Conservation (phyloP, 75 land plant genomes). For the Selaginella tamariscina region DNA sequence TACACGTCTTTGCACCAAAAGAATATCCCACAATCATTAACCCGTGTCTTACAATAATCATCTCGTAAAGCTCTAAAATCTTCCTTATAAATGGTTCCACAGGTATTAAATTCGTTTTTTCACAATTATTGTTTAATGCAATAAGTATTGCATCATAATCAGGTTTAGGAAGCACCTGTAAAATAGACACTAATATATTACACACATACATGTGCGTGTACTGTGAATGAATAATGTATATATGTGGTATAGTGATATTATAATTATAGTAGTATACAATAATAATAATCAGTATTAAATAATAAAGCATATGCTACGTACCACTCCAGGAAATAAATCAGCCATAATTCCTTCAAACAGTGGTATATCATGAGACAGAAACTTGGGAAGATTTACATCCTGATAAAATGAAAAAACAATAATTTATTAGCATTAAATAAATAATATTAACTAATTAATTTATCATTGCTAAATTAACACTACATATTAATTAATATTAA, state of each 20-base stretch:
- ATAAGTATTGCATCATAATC: constrained; percentile 21
- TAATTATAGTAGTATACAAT: too few relatives aligned
- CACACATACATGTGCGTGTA: too few relatives aligned
- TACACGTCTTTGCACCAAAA: constrained; percentile 26
- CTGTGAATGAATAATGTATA: too few relatives aligned
- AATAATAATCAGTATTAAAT: not conserved
- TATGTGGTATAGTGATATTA: too few relatives aligned
- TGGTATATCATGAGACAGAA: constrained; percentile 29
- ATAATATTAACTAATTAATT: too few relatives aligned
- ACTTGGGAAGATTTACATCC: constrained; percentile 29
- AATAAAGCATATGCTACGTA: constrained; percentile 5
- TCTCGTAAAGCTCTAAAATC: constrained; percentile 25
- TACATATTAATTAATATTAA: too few relatives aligned
- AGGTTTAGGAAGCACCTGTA: constrained; percentile 21
- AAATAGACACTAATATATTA: not conserved
- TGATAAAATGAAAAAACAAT: too few relatives aligned
- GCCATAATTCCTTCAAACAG: constrained; percentile 30
- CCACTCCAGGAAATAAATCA: constrained; percentile 29
- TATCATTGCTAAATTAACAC: too few relatives aligned
- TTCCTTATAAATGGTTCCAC: constrained; percentile 17
- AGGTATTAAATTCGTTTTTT: constrained; percentile 13
- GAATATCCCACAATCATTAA: constrained; percentile 25
- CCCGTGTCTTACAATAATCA: constrained; percentile 28
- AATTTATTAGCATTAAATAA: too few relatives aligned
- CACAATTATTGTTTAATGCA: constrained; percentile 11